Evolutionary conservation across 495 filamentous ascomycete species (phyloP).

Genomic region (Penicillium simplicissimum): DNA sequence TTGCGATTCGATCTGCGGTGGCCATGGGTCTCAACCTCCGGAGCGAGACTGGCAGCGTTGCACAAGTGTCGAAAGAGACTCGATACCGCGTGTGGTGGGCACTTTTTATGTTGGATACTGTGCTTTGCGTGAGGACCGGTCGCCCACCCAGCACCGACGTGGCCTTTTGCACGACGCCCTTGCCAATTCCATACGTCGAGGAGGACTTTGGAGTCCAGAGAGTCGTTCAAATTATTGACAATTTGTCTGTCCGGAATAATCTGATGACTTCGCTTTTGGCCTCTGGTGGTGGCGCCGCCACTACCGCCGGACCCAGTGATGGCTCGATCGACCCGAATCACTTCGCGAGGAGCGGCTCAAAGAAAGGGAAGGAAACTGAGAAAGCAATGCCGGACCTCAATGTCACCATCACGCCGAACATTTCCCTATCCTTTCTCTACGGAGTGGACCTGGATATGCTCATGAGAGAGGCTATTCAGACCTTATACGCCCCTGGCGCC

Average conservation of each 20-base stretch:
- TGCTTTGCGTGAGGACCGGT: slow-evolving; percentile 60
- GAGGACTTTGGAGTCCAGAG: slow-evolving; percentile 41
- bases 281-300: slow-evolving; percentile 6
- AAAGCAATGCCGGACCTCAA: not conserved
- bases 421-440: slow-evolving; percentile 28
- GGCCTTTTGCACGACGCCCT: slow-evolving; percentile 58
- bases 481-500: slow-evolving; percentile 25
- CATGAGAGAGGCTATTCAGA: slow-evolving; percentile 25
- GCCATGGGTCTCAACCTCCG: slow-evolving; percentile 63
- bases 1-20: slow-evolving; percentile 58
- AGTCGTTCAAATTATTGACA: slow-evolving; percentile 33
- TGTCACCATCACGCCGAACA: slow-evolving; percentile 19
- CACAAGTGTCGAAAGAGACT: slow-evolving; percentile 48
- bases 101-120: slow-evolving; percentile 58
- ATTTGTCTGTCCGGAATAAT: slow-evolving; percentile 29
- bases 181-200: slow-evolving; percentile 51
- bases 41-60: slow-evolving; percentile 51
- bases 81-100: slow-evolving; percentile 52
- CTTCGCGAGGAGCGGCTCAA: not conserved
- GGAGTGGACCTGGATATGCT: slow-evolving; percentile 28
- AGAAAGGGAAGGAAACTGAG: slow-evolving; percentile 9
- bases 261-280: slow-evolving; percentile 22
- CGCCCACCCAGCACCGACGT: slow-evolving; percentile 55
- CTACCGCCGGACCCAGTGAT: slow-evolving; percentile 5
- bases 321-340: not conserved